These are phyloP conservation scores for Aspergillus nidulans DNA, from an alignment of 495 filamentous ascomycete genomes.

Conservation along the genomic window DNA sequence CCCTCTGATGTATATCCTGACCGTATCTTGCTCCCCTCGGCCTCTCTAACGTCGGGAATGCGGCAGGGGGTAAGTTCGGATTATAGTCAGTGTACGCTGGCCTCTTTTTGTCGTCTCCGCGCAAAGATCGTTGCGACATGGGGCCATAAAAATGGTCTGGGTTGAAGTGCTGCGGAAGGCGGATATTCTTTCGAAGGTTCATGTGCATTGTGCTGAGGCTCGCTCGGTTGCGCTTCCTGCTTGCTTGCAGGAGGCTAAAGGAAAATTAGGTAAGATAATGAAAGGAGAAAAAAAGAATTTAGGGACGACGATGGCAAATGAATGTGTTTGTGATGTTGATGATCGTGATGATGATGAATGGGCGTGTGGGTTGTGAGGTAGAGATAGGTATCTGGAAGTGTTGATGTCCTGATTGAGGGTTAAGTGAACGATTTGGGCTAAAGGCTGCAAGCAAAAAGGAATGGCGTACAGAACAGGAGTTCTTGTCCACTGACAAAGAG, in stretches of 20 bases:
- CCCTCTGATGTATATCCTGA: not conserved
- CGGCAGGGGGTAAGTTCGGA: constrained; percentile 39
- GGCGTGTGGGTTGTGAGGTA: not conserved
- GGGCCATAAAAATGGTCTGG: constrained; percentile 9
- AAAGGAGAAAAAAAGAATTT: not conserved
- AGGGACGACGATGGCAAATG: not conserved
- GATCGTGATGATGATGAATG: not conserved
- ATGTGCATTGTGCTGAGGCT: constrained; percentile 5
- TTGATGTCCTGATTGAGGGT: not conserved
- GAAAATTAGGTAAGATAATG: not conserved
- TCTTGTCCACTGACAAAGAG: not conserved
- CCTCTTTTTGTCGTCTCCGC: not conserved
- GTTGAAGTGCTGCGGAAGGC: constrained; percentile 18
- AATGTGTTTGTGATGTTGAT: too few species aligned
- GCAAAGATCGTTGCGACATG: not conserved
- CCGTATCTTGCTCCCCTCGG: constrained; percentile 6
- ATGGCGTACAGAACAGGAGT: not conserved
- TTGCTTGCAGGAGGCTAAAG: not conserved
- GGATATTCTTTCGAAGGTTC: constrained; percentile 21
- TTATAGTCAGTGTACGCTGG: constrained; percentile 28
- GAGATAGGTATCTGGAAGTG: not conserved
- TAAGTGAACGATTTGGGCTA: not conserved
- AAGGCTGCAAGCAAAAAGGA: not conserved
- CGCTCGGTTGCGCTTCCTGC: not conserved
- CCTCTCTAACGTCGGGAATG: constrained; percentile 37